Conservation (phyloP, 1,284 basidiomycete genomes). For the Pascua sp. region DNA sequence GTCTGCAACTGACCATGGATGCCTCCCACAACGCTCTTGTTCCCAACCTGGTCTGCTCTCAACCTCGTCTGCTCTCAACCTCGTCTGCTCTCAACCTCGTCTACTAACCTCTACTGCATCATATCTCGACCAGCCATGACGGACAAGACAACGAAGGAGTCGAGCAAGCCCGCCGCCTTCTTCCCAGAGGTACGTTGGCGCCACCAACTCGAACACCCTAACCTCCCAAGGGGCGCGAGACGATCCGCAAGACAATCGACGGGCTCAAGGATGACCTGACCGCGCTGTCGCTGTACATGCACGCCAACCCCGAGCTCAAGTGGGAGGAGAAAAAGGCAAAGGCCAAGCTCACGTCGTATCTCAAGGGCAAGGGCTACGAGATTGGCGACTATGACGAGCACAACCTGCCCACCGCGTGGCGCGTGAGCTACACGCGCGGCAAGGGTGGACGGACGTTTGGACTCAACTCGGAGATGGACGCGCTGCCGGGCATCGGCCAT, state of each 20-base stretch:
- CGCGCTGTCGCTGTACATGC: slow-evolving; percentile 24
- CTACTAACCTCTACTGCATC: no score
- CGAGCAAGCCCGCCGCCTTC: no score
- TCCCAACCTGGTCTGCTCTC: no score
- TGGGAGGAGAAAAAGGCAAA: slow-evolving; percentile 53
- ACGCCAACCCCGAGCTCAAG: slow-evolving; percentile 27
- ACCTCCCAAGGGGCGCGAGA: slow-evolving; percentile 10
- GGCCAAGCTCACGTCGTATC: slow-evolving; percentile 57
- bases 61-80: no score
- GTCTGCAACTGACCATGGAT: no score
- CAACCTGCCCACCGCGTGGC: slow-evolving; percentile 35
- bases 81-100: no score
- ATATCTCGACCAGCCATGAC: no score
- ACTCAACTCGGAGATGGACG: slow-evolving; percentile 27
- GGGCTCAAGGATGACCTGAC: slow-evolving; percentile 13
- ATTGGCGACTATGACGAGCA: slow-evolving; percentile 50
- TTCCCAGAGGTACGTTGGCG: neutral
- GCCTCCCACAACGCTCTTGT: no score
- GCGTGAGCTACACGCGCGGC: slow-evolving; percentile 18
- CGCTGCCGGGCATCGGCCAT: slow-evolving; percentile 15
- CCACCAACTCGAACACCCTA: no score
- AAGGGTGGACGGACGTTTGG: slow-evolving; percentile 21
- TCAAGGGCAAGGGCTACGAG: slow-evolving; percentile 57
- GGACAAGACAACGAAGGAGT: no score
- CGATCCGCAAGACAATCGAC: slow-evolving; percentile 7